Percentiles rank a stretch among this genome's conserved stretches.
phyloP scores from a whole-genome alignment of 257 asterid genomes.

The Solanum pimpinellifolium region DNA sequence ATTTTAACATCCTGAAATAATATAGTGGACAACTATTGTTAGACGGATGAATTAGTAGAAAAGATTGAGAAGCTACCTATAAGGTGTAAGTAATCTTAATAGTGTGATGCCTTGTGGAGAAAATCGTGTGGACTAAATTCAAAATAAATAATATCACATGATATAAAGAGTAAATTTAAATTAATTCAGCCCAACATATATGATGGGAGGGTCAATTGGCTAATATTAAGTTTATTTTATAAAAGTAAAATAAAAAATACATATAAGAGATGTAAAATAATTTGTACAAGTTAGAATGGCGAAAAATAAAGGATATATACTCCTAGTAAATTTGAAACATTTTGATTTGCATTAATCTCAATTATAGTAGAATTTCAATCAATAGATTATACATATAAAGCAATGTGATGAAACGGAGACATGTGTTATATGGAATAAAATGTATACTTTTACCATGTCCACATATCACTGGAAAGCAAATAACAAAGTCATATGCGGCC shows the following conservation, averaged over 20 bases:
- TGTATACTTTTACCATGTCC: neutral
- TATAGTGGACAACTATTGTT: neutral
- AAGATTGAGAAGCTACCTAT: neutral
- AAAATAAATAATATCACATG: neutral
- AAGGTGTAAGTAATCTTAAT: neutral
- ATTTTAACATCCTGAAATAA: no score
- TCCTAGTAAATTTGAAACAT: neutral
- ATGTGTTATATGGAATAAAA: neutral
- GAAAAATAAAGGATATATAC: neutral
- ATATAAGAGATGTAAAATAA: neutral
- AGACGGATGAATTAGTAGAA: neutral
- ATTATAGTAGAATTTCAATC: neutral
- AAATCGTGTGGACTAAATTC: neutral
- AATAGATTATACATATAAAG: neutral
- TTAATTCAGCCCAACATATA: neutral
- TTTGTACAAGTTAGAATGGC: neutral
- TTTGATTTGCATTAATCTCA: neutral
- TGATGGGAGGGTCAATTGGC: neutral
- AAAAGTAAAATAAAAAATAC: neutral
- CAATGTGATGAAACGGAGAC: neutral
- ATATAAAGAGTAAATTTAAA: neutral
- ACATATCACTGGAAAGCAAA: neutral
- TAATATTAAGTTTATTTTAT: no score
- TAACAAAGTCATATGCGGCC: no score
- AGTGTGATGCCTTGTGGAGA: neutral